Percentiles rank a stretch among this genome's conserved stretches.
Conservation (phyloP, 257 asterid species). For the Solanum rostratum region DNA sequence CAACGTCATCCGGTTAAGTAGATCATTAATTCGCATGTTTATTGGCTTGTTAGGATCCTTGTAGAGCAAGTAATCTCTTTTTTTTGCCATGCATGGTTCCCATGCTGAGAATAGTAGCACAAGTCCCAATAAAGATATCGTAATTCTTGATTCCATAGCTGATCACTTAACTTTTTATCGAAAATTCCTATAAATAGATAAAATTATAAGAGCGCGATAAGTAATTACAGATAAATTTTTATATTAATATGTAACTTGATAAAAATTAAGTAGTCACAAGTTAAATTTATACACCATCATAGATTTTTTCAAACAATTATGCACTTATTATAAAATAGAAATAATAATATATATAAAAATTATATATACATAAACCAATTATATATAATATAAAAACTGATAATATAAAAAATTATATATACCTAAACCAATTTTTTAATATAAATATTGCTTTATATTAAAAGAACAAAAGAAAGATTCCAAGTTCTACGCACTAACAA, state of each 20-base stretch:
- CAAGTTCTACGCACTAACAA: neutral
- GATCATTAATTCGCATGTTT: neutral
- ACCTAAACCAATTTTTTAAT: neutral
- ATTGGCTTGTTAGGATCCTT: constrained; percentile 13
- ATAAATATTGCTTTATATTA: neutral
- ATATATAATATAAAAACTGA: no score
- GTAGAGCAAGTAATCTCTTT: neutral
- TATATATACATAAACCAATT: no score
- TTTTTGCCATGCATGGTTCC: neutral
- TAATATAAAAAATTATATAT: neutral
- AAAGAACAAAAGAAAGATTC: no score
- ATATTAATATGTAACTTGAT: no score
- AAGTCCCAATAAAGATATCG: neutral
- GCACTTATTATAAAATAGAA: no score
- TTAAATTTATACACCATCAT: neutral
- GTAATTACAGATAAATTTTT: neutral
- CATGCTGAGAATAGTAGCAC: neutral
- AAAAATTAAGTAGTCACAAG: no score
- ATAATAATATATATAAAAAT: no score
- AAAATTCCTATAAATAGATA: neutral
- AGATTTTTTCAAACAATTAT: neutral
- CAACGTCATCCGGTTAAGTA: constrained; percentile 9
- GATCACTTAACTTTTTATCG: neutral
- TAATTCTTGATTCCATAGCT: neutral
- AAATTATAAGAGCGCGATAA: neutral